Evolutionary conservation across 2,329 filamentous ascomycete species (phyloP).

Genomic region (Chalaropsis ovoidea): DNA sequence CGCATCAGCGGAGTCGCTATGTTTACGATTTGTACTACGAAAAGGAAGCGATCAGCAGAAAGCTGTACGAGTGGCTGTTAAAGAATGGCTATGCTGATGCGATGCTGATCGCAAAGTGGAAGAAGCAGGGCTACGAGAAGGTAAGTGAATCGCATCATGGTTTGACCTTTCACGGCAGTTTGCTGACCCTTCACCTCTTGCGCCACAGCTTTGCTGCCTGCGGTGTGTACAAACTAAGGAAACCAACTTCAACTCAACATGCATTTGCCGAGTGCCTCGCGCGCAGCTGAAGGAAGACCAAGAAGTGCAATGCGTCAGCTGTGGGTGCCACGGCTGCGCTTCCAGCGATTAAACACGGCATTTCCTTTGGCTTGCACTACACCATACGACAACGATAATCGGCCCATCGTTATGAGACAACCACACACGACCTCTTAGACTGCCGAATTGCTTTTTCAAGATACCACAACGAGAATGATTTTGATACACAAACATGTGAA

Average conservation of each 20-base stretch:
- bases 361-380: background rate
- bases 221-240: slow-evolving; percentile 99
- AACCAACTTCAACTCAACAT: slow-evolving; percentile 96
- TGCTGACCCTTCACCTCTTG: slow-evolving; percentile 23
- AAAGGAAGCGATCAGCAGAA: slow-evolving; percentile 87
- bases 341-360: slow-evolving; percentile 58
- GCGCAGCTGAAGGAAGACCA: slow-evolving; percentile 83
- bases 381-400: background rate
- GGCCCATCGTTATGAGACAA: background rate
- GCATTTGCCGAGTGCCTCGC: slow-evolving; percentile 88
- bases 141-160: slow-evolving; percentile 39
- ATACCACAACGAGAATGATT: slow-evolving; percentile 13
- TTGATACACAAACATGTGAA: slow-evolving; percentile 7
- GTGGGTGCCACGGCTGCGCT: slow-evolving; percentile 82
- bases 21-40: slow-evolving; percentile 97
- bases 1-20: slow-evolving; percentile 82
- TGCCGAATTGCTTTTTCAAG: slow-evolving; percentile 10
- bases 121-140: slow-evolving; percentile 99
- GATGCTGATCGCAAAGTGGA: slow-evolving; percentile 97
- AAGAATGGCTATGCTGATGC: slow-evolving; percentile 96
- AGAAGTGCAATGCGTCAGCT: slow-evolving; percentile 86
- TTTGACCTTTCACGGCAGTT: background rate
- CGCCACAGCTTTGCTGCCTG: slow-evolving; percentile 69
- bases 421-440: slow-evolving; percentile 7
- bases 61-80: slow-evolving; percentile 88